phyloP scores from a whole-genome alignment of 768 basidiomycete species.

The Tephrocybe sp. region DNA sequence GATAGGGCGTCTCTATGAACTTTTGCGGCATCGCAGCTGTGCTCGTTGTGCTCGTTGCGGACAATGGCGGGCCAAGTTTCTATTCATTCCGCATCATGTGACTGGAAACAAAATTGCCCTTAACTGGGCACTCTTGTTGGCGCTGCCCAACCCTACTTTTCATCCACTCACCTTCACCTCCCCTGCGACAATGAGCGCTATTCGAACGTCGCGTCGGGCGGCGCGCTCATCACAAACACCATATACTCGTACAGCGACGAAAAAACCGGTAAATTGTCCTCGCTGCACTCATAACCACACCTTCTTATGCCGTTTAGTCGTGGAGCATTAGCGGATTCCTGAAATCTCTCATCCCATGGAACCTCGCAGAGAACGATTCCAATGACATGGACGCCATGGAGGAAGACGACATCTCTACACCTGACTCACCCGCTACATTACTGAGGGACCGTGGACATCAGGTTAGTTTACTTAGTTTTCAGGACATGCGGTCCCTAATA shows the following conservation, averaged over 20 bases:
- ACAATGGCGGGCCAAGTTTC: constrained; percentile 23
- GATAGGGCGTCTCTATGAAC: constrained; percentile 64
- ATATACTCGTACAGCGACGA: constrained; percentile 43
- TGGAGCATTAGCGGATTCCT: constrained; percentile 56
- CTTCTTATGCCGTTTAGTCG: constrained; percentile 23
- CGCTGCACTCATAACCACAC: constrained; percentile 4
- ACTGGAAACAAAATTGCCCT: constrained; percentile 28
- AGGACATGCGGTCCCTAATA: neutral
- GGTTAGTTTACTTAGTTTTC: constrained; percentile 14
- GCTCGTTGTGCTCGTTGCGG: constrained; percentile 23
- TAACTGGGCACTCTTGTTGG: constrained; percentile 23
- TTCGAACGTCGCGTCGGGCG: constrained; percentile 40
- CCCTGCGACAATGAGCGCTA: constrained; percentile 49
- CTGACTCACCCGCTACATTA: constrained; percentile 18
- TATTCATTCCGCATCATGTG: constrained; percentile 27
- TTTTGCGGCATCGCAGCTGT: constrained; percentile 45
- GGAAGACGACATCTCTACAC: constrained; percentile 12
- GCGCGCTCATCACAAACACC: constrained; percentile 46
- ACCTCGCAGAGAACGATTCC: constrained; percentile 18
- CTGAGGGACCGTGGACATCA: constrained; percentile 26
- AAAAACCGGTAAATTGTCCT: constrained; percentile 46
- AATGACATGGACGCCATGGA: constrained; percentile 21
- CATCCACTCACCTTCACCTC: constrained; percentile 1
- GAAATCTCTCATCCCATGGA: constrained; percentile 48
- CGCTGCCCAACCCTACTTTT: constrained; percentile 15